Evolutionary conservation across 1,139 yeast species (phyloP).

Genomic region (Suhomyces guaymorum): DNA sequence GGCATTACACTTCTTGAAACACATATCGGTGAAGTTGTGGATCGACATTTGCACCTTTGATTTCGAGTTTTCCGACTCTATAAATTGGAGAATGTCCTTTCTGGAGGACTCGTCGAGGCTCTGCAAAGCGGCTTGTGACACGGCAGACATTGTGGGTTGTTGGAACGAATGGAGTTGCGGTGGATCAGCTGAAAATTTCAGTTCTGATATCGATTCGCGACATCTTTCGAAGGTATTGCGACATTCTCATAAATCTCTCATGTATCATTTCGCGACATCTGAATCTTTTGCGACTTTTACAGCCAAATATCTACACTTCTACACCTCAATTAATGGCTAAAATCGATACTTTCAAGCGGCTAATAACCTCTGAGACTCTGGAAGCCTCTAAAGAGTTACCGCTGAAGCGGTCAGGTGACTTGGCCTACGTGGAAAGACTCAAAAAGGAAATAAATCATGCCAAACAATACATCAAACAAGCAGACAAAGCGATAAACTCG

Average conservation of each 20-base stretch:
- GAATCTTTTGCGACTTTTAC: too few species aligned
- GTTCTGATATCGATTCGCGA: not conserved
- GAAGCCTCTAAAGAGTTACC: not conserved
- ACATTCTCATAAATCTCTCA: too few species aligned
- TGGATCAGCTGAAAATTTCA: slow-evolving; percentile 4
- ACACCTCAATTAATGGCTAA: slow-evolving; percentile 7
- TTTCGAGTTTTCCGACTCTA: slow-evolving; percentile 82
- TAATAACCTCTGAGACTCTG: not conserved
- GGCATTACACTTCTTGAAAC: slow-evolving; percentile 83
- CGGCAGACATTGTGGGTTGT: slow-evolving; percentile 50
- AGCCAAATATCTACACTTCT: not conserved
- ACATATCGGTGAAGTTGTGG: slow-evolving; percentile 83
- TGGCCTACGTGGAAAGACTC: slow-evolving; percentile 27
- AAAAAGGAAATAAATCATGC: slow-evolving; percentile 31
- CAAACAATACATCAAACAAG: slow-evolving; percentile 29
- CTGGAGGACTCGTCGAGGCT: slow-evolving; percentile 70
- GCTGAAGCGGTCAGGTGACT: slow-evolving; percentile 3
- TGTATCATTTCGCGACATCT: too few species aligned
- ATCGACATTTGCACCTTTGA: slow-evolving; percentile 86
- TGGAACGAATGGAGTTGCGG: slow-evolving; percentile 2
- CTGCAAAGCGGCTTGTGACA: slow-evolving; percentile 61
- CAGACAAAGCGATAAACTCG: slow-evolving; percentile 27
- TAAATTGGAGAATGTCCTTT: slow-evolving; percentile 71
- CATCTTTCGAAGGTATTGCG: slow-evolving; percentile 2
- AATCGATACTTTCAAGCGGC: slow-evolving; percentile 3